Evolutionary conservation across 129 eudicot species (phyloP).

Genomic region (Solidago caesia): DNA sequence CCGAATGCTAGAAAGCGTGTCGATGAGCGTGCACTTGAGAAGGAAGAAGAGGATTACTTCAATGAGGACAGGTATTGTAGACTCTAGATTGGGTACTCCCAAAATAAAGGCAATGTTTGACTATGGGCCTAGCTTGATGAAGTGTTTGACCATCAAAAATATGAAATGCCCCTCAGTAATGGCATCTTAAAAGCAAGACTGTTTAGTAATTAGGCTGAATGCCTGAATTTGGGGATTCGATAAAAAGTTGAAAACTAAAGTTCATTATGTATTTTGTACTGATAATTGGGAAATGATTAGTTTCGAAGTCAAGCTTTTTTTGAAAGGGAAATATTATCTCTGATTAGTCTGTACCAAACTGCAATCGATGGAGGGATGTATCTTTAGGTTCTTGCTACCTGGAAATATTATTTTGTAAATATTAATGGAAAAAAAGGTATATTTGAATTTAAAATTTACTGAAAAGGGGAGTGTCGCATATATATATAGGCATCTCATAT

Average conservation of each 20-base stretch:
- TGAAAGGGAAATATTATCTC: neutral
- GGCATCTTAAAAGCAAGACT: neutral
- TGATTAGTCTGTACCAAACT: no score
- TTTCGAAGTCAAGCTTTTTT: neutral
- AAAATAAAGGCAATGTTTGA: neutral
- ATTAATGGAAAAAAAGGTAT: neutral
- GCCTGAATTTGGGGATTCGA: neutral
- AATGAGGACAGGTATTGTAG: constrained; percentile 74
- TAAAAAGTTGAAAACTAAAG: neutral
- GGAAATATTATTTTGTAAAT: neutral
- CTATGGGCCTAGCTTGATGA: constrained; percentile 3
- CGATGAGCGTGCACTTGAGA: constrained; percentile 90
- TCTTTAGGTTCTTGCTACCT: neutral
- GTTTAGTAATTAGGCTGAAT: neutral
- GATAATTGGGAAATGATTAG: neutral
- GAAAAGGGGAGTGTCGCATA: neutral
- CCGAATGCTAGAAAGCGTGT: constrained; percentile 63
- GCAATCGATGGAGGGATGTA: no score
- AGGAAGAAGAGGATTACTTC: constrained; percentile 97
- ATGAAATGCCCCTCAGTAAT: neutral
- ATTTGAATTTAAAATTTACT: neutral
- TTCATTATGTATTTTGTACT: no score
- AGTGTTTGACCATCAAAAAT: neutral
- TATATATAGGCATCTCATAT: neutral
- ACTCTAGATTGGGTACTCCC: neutral